phyloP scores from a whole-genome alignment of 208 protist species.

The Crithidia thermophila region DNA sequence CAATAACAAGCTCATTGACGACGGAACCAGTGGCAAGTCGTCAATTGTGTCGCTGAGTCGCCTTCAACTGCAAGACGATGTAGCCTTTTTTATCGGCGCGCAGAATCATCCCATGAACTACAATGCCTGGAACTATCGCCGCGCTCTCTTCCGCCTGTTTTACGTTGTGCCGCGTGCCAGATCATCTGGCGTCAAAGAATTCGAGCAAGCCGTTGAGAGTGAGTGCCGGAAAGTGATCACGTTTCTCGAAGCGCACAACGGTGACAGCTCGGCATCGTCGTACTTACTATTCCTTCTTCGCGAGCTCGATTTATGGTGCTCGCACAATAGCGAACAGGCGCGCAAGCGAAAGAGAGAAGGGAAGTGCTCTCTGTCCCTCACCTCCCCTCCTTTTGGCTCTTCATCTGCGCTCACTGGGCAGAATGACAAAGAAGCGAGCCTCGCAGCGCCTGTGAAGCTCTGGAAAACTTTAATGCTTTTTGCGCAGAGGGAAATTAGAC shows the following conservation, averaged over 20 bases:
- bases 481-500: conserved; percentile 56
- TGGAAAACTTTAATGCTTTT: conserved; percentile 32
- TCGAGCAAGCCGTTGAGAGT: background rate
- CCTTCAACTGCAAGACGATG: conserved; percentile 17
- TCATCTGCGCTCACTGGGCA: background rate
- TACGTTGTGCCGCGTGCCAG: background rate
- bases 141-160: conserved; percentile 13
- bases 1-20: background rate
- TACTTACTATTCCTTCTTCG: conserved; percentile 71
- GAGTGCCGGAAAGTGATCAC: conserved; percentile 31
- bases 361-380: no score
- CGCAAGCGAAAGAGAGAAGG: background rate
- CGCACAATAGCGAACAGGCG: no score
- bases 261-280: conserved; percentile 52
- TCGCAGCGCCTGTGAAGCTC: background rate
- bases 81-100: conserved; percentile 42
- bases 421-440: background rate
- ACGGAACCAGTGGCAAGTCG: no score
- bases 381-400: no score
- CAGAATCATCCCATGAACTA: conserved; percentile 84
- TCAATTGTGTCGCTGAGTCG: background rate
- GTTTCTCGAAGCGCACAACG: conserved; percentile 65
- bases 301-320: no score
- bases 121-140: conserved; percentile 81
- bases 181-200: no score